Conservation (phyloP, 1,284 basidiomycete species). For the Golubevia sp. region DNA sequence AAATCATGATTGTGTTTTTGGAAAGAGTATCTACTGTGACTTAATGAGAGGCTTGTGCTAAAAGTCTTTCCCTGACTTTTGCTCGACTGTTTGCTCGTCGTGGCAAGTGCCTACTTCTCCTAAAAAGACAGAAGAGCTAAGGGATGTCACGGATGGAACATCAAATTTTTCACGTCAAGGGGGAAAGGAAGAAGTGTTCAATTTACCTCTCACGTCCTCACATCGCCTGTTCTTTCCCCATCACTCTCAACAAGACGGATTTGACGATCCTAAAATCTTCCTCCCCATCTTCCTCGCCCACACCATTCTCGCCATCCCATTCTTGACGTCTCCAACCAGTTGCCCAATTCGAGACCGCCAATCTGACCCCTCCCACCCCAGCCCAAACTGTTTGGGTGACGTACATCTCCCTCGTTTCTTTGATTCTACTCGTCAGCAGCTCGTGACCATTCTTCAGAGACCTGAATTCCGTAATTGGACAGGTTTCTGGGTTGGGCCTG, state of each 20-base stretch:
- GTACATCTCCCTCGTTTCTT: constrained; percentile 63
- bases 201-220: too few species aligned
- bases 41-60: too few species aligned
- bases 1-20: too few species aligned
- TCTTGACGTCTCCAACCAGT: constrained; percentile 48
- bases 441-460: constrained; percentile 17
- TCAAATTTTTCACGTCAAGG: neutral
- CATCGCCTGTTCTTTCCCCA: constrained; percentile 7
- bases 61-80: too few species aligned
- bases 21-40: too few species aligned
- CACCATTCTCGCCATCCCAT: neutral
- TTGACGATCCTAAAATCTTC: constrained; percentile 40
- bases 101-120: too few species aligned
- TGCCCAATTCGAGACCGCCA: constrained; percentile 66
- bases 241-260: constrained; percentile 35
- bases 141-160: too few species aligned
- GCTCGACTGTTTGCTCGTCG: too few species aligned
- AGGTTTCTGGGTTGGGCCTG: constrained; percentile 36
- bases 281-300: constrained; percentile 37
- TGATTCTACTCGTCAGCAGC: constrained; percentile 62
- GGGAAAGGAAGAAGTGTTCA: too few species aligned
- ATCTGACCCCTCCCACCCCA: constrained; percentile 62
- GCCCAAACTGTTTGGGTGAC: constrained; percentile 64
- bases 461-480: constrained; percentile 36
- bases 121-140: too few species aligned